Conservation (phyloP, 163 green algal species). For the Prototheca cutis region DNA sequence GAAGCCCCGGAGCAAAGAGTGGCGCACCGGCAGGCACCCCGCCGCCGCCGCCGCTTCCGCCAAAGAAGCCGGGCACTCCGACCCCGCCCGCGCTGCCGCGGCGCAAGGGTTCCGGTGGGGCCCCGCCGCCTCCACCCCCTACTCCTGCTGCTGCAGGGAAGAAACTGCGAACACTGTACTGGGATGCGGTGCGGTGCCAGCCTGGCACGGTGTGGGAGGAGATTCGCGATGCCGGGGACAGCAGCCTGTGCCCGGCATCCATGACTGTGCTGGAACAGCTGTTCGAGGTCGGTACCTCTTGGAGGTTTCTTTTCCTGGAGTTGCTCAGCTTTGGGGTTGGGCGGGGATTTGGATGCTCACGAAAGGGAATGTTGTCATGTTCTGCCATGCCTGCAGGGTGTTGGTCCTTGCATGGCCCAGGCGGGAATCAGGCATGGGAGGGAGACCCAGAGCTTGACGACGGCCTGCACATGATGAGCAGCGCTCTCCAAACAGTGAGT, state of each 20-base stretch:
- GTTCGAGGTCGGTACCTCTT: conserved; percentile 13
- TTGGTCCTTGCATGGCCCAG: too few species aligned
- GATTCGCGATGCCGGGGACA: neutral
- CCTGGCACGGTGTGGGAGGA: conserved; percentile 22
- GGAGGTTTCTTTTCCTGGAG: too few species aligned
- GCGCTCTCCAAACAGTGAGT: too few species aligned
- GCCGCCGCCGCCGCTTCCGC: neutral
- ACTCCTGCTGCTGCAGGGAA: neutral
- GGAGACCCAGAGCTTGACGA: too few species aligned
- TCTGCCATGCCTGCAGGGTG: too few species aligned
- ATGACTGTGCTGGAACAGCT: conserved; percentile 5
- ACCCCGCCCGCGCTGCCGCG: neutral
- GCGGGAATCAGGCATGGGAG: too few species aligned
- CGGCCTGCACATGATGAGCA: too few species aligned
- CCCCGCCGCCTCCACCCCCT: neutral
- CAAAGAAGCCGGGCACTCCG: neutral
- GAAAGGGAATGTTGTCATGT: too few species aligned
- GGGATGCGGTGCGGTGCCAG: conserved; percentile 12
- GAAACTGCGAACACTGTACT: conserved; percentile 28
- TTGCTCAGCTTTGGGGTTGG: too few species aligned
- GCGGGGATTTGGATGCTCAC: too few species aligned
- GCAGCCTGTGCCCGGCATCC: neutral
- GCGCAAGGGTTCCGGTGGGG: neutral
- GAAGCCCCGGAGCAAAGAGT: neutral
- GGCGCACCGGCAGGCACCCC: neutral